These are phyloP conservation scores for Candida glaebosa DNA, from an alignment of 805 yeast species.

Conservation along the genomic window DNA sequence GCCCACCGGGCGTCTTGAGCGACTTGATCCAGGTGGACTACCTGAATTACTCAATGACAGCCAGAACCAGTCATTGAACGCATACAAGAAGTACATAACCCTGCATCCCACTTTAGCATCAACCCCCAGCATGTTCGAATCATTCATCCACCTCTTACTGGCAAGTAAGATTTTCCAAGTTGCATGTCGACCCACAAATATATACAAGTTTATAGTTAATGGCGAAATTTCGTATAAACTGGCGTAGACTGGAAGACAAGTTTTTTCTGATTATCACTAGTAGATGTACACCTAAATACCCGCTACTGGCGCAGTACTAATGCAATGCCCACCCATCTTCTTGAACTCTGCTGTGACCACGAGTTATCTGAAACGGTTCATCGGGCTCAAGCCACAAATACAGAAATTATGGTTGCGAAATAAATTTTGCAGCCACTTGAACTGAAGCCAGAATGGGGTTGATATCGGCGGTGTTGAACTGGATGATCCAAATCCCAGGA, in stretches of 20 bases:
- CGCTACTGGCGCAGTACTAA: too few relatives aligned
- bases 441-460: too few relatives aligned
- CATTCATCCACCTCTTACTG: not conserved
- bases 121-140: not conserved
- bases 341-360: too few relatives aligned
- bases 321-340: too few relatives aligned
- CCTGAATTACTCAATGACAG: slow-evolving; percentile 38
- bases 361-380: too few relatives aligned
- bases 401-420: not conserved
- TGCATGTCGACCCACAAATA: not conserved
- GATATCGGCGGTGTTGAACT: slow-evolving; percentile 15
- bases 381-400: not conserved
- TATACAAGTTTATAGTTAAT: not conserved
- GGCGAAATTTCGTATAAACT: not conserved
- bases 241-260: too few relatives aligned
- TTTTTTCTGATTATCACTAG: too few relatives aligned
- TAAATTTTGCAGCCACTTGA: not conserved
- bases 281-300: too few relatives aligned
- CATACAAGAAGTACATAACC: too few relatives aligned
- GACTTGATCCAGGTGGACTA: slow-evolving; percentile 43
- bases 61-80: slow-evolving; percentile 14
- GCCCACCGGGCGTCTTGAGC: slow-evolving; percentile 17
- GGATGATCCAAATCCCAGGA: slow-evolving; percentile 22
- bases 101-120: not conserved
- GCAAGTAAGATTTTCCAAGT: not conserved